These are phyloP conservation scores for Paecilomyces sp. DNA, from an alignment of 2,329 filamentous ascomycete genomes.

Conservation along the genomic window DNA sequence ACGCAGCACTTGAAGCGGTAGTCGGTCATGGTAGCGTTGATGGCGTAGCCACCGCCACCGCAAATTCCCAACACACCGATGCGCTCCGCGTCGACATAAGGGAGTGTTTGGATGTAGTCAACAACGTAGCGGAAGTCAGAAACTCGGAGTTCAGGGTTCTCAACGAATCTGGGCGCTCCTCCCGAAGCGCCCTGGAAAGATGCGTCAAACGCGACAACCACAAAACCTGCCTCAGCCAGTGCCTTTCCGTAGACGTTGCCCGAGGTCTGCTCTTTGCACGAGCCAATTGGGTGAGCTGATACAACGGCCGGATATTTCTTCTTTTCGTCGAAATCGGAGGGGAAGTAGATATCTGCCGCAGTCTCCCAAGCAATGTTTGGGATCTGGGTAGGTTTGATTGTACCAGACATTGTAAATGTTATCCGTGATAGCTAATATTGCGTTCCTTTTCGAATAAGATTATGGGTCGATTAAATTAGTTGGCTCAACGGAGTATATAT, in stretches of 20 bases:
- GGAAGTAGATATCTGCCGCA: constrained; percentile 10
- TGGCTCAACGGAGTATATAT: too few species aligned
- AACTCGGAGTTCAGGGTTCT: constrained; percentile 16
- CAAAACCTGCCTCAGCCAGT: constrained; percentile 4
- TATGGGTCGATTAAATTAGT: too few species aligned
- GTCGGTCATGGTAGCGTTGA: constrained; percentile 13
- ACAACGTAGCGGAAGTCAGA: constrained; percentile 15
- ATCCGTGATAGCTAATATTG: background rate
- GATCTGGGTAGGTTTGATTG: constrained; percentile 9
- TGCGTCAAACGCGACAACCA: constrained; percentile 13
- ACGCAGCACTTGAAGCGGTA: constrained; percentile 14
- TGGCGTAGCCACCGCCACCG: constrained; percentile 12
- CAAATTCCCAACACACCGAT: constrained; percentile 18
- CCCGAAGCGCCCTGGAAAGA: constrained; percentile 17
- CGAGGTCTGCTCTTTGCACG: constrained; percentile 16
- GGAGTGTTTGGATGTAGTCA: constrained; percentile 14
- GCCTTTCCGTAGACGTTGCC: constrained; percentile 12
- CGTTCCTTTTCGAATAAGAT: too few species aligned
- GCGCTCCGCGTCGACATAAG: constrained; percentile 12
- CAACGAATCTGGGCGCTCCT: constrained; percentile 14
- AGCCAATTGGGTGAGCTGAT: constrained; percentile 14
- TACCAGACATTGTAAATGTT: background rate
- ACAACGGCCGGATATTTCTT: constrained; percentile 13
- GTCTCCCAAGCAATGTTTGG: constrained; percentile 8
- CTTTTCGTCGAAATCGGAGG: constrained; percentile 8